Evolutionary conservation across 768 basidiomycete genomes (phyloP), one percentile per base, ranked within the genome.

Genomic region (Hygrocybe punicea): DNA sequence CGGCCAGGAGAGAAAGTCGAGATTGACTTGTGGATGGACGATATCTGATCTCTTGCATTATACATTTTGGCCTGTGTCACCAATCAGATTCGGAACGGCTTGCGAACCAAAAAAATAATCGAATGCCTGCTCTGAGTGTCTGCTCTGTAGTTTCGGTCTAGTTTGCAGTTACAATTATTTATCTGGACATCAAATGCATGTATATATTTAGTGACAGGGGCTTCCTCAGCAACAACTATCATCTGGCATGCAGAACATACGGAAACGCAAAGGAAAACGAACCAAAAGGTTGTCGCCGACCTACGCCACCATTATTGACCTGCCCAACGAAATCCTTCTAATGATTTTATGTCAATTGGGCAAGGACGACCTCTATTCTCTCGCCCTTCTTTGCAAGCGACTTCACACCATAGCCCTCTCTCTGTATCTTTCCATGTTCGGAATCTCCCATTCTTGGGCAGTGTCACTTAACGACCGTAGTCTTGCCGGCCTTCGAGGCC

Each of bases 1-100:
- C 91, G 96, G 71, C 96, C 97, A 2, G 97, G 97, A 55, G 93
- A 98, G 77, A 96, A 98, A 76, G 93, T 99, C 24, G 87, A 93
- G 78, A 91, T 95, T 58, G 83, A 89, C 67, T 81, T 94, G 59
- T 83, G 81, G 51, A 91, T 90, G 86, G 93, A 95, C 70, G 93
- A 97, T 71, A 83, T 94, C 59, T 96, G 73, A 76, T 8, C 8
- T 29, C 29, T 29, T 29, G 29, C 29, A 29, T 29, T 29, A 29
- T 8, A 29, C 8, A n/a, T n/a, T n/a, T n/a, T n/a, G n/a, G n/a
- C n/a, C n/a, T n/a, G n/a, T n/a, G n/a, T n/a, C n/a, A n/a, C n/a
- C n/a, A n/a, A n/a, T n/a, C n/a, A n/a, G n/a, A n/a, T n/a, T n/a
- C n/a, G n/a, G n/a, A n/a, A n/a, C n/a, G n/a, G n/a, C n/a, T n/a